Percentiles rank a stretch among this genome's conserved stretches.
These are phyloP conservation scores for Rhipidocladum racemiflorum DNA, from an alignment of 176 grass and related monocot species.

Conservation along the genomic window DNA sequence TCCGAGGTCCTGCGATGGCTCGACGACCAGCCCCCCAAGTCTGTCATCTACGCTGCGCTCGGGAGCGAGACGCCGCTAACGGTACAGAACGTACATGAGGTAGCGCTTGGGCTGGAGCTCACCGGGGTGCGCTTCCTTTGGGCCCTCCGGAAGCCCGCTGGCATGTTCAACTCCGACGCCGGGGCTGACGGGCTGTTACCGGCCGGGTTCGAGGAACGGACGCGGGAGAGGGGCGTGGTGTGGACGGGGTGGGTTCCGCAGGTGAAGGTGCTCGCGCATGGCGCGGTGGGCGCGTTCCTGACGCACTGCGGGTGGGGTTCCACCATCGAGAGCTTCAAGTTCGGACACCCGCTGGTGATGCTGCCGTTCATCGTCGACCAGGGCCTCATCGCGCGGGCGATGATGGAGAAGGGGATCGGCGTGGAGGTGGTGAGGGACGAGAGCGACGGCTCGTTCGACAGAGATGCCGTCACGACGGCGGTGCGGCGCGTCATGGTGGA, in stretches of 20 bases:
- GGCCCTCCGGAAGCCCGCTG: neutral
- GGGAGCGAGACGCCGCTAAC: constrained; percentile 55
- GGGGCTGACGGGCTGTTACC: neutral
- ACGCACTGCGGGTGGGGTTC: constrained; percentile 42
- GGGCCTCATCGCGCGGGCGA: neutral
- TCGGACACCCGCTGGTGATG: constrained; percentile 38
- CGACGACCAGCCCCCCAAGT: constrained; percentile 20
- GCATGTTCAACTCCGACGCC: neutral
- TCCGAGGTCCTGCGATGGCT: constrained; percentile 38
- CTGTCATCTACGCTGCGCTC: constrained; percentile 57
- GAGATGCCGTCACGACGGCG: constrained; percentile 8
- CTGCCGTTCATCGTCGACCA: constrained; percentile 29
- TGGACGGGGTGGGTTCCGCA: constrained; percentile 41
- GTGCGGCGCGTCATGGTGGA: constrained; percentile 42
- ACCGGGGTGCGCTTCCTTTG: constrained; percentile 1
- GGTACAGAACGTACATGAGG: neutral
- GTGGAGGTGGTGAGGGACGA: constrained; percentile 28
- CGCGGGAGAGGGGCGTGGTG: neutral
- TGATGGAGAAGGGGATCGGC: constrained; percentile 22
- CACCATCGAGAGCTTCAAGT: constrained; percentile 33
- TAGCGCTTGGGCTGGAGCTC: constrained; percentile 17
- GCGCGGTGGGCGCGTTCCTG: constrained; percentile 33
- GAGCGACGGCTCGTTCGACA: neutral
- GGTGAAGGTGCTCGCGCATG: constrained; percentile 31
- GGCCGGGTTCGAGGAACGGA: constrained; percentile 7